phyloP scores from a whole-genome alignment of 2,329 filamentous ascomycete genomes.

The Colletotrichum endophyticum region DNA sequence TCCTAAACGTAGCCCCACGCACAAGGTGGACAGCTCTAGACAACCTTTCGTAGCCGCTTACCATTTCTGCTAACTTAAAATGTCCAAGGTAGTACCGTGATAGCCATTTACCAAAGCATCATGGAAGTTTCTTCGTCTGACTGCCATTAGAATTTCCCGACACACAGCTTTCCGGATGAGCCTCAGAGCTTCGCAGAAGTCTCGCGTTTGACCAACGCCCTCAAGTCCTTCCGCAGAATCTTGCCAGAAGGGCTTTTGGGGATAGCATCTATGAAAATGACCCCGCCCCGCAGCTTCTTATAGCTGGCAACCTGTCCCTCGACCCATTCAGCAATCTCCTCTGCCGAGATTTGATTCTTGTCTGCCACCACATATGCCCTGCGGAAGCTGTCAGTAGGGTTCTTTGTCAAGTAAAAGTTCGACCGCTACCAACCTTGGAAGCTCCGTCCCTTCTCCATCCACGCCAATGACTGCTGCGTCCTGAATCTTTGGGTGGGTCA shows the following conservation, averaged over 20 bases:
- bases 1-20: not conserved
- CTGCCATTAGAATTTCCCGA: rapidly evolving
- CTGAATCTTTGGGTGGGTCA: conserved; percentile 43
- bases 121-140: rapidly evolving
- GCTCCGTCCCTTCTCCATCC: conserved; percentile 46
- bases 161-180: rapidly evolving
- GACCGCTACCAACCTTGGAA: conserved; percentile 44
- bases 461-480: conserved; percentile 70
- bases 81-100: not conserved
- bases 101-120: not conserved
- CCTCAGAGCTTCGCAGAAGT: conserved; percentile 1
- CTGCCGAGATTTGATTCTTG: conserved; percentile 28
- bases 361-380: conserved; percentile 39
- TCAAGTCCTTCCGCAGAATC: conserved; percentile 46
- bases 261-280: conserved; percentile 71
- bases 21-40: not conserved
- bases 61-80: not conserved
- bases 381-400: not conserved
- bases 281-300: conserved; percentile 74
- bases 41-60: not conserved
- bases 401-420: too few relatives aligned
- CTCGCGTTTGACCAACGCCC: conserved; percentile 38
- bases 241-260: conserved; percentile 72
- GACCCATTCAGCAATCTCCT: conserved; percentile 32
- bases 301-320: conserved; percentile 46